Conservation (phyloP, 2,329 filamentous ascomycete genomes). For the Aureobasidium vineae region DNA sequence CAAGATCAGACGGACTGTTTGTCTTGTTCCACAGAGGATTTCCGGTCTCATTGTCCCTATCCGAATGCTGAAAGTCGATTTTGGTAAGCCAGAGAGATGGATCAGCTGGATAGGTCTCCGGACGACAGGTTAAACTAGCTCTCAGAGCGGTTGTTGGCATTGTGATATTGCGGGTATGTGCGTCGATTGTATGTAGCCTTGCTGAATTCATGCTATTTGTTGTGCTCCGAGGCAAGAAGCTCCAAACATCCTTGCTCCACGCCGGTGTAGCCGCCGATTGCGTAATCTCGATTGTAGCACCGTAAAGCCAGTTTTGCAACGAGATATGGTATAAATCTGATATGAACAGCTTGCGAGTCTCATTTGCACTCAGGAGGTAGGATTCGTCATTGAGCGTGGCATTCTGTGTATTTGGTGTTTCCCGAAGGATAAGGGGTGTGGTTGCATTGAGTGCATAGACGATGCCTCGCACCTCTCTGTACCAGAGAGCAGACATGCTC, state of each 20-base stretch:
- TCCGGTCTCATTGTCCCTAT: background rate
- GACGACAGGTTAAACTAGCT: background rate
- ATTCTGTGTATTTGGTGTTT: background rate
- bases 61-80: background rate
- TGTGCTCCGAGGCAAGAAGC: background rate
- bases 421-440: background rate
- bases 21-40: background rate
- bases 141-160: background rate
- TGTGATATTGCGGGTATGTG: background rate
- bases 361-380: background rate
- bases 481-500: conserved; percentile 13
- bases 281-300: background rate
- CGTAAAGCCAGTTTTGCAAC: conserved; percentile 1
- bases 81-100: background rate
- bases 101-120: background rate
- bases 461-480: background rate
- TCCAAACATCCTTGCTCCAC: conserved; percentile 18
- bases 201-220: too few relatives aligned
- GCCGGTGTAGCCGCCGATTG: background rate
- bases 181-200: too few relatives aligned
- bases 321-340: background rate
- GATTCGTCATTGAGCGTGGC: background rate
- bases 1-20: background rate
- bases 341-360: background rate
- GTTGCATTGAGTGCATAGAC: background rate